Evolutionary conservation across 176 grass and related monocot genomes (phyloP).

Genomic region (barley (Hordeum vulgare)): DNA sequence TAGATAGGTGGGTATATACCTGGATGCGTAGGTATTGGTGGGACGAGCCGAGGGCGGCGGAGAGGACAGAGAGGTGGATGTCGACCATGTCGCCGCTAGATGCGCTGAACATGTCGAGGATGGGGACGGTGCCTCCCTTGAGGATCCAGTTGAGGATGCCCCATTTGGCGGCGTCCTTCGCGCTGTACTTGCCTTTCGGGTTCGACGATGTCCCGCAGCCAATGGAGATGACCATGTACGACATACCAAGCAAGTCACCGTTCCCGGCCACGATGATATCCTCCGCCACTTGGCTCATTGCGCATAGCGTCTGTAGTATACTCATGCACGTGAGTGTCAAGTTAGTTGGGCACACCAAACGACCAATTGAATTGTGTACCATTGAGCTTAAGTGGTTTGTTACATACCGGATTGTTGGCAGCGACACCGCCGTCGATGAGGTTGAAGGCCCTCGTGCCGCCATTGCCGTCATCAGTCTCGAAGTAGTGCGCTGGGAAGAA

Average conservation of each 20-base stretch:
- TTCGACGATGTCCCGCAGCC: conserved; percentile 40
- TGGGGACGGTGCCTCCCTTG: conserved; percentile 35
- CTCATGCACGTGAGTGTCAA: background rate
- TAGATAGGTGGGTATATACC: conserved; percentile 8
- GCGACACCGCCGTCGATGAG: conserved; percentile 58
- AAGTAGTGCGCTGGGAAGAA: conserved; percentile 70
- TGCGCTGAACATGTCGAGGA: conserved; percentile 58
- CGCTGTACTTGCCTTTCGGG: conserved; percentile 27
- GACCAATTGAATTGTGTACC: too few species aligned
- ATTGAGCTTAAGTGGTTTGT: too few species aligned
- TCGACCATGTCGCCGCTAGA: conserved; percentile 78
- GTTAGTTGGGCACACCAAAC: too few species aligned
- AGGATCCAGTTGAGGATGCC: conserved; percentile 64
- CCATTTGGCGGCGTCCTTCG: conserved; percentile 43
- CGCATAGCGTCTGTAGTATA: conserved; percentile 39
- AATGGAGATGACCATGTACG: conserved; percentile 66
- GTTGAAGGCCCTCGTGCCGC: conserved; percentile 32
- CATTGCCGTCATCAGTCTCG: conserved; percentile 24
- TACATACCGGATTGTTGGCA: conserved; percentile 64
- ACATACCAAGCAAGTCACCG: conserved; percentile 27
- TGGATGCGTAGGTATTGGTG: conserved; percentile 58
- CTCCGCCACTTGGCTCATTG: conserved; percentile 44
- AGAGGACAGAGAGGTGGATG: conserved; percentile 61
- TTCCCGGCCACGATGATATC: conserved; percentile 32
- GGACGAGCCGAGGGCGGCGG: conserved; percentile 25